Percentiles rank a stretch among this genome's conserved stretches.
phyloP scores from a whole-genome alignment of 31 red algal species.

The Asparagopsis taxiformis region DNA sequence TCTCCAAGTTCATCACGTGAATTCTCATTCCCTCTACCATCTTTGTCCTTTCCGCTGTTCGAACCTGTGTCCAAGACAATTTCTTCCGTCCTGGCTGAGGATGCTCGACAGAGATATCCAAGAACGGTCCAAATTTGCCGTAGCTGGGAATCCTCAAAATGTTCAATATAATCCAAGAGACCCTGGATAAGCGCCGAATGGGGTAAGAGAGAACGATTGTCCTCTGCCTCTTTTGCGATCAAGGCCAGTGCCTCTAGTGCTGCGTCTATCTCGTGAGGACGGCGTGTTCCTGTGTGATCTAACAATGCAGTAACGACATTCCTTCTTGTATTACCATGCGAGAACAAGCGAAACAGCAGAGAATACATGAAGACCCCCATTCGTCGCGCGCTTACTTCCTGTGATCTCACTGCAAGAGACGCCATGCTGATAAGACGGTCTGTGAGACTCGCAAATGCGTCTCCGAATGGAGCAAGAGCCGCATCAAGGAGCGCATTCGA shows the following conservation, averaged over 20 bases:
- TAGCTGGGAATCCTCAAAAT: conserved; percentile 61
- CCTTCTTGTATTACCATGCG: conserved; percentile 21
- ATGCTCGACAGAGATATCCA: conserved; percentile 52
- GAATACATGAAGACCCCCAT: conserved; percentile 52
- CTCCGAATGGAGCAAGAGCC: conserved; percentile 64
- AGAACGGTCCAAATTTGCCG: conserved; percentile 66
- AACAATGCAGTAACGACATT: conserved; percentile 48
- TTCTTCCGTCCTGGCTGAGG: conserved; percentile 3
- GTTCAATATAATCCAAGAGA: conserved; percentile 64
- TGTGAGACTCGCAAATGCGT: conserved; percentile 25
- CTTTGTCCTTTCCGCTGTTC: background rate
- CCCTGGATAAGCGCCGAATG: conserved; percentile 62
- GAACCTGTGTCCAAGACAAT: background rate
- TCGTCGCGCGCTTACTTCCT: conserved; percentile 30
- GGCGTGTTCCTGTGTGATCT: conserved; percentile 56
- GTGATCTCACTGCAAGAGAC: conserved; percentile 24
- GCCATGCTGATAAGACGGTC: conserved; percentile 32
- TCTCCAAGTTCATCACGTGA: conserved; percentile 1
- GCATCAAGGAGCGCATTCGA: conserved; percentile 40
- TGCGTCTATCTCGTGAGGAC: conserved; percentile 35
- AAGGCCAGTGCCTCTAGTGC: conserved; percentile 50
- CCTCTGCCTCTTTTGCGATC: conserved; percentile 34
- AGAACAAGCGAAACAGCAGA: conserved; percentile 43
- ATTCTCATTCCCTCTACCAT: background rate
- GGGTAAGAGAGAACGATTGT: conserved; percentile 41